Conservation (phyloP, 2,329 filamentous ascomycete genomes). For the Stagonosporopsis vannaccii region DNA sequence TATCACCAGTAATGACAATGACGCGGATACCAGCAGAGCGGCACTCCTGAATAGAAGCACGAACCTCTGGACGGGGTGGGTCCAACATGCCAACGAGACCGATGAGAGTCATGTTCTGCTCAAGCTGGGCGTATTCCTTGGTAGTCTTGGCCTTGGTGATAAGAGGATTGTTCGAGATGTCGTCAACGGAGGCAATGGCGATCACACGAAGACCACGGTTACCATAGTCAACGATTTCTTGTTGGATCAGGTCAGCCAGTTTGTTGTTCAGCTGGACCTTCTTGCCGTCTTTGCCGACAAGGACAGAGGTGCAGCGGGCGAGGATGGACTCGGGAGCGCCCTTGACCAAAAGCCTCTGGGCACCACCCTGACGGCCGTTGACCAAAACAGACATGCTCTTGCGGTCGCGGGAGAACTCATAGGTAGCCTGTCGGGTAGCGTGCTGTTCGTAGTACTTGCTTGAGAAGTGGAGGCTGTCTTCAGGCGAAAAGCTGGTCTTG, state of each 20-base stretch:
- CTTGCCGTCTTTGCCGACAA: constrained; percentile 81
- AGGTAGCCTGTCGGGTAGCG: constrained; percentile 80
- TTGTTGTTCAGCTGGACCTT: constrained; percentile 75
- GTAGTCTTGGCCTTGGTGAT: constrained; percentile 79
- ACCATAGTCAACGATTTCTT: constrained; percentile 87
- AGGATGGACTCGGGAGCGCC: constrained; percentile 94
- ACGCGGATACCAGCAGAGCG: constrained; percentile 93
- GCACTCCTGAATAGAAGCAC: constrained; percentile 84
- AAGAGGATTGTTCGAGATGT: constrained; percentile 74
- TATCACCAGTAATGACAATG: constrained; percentile 98
- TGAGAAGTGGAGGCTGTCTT: constrained; percentile 76
- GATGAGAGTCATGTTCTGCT: constrained; percentile 93
- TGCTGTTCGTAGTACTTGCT: constrained; percentile 84
- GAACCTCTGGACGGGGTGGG: constrained; percentile 91
- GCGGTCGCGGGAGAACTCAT: constrained; percentile 94
- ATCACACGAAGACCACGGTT: constrained; percentile 94
- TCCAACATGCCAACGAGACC: constrained; percentile 97
- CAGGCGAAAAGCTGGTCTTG: constrained; percentile 56
- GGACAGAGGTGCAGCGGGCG: constrained; percentile 83
- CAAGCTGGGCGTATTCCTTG: constrained; percentile 82
- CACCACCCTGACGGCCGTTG: constrained; percentile 62
- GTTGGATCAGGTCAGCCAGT: constrained; percentile 73
- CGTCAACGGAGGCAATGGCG: constrained; percentile 84
- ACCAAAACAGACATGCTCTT: constrained; percentile 99
- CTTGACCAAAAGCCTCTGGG: constrained; percentile 90